Evolutionary conservation across 129 eudicot genomes (phyloP).

Genomic region (Artemisia argyi): DNA sequence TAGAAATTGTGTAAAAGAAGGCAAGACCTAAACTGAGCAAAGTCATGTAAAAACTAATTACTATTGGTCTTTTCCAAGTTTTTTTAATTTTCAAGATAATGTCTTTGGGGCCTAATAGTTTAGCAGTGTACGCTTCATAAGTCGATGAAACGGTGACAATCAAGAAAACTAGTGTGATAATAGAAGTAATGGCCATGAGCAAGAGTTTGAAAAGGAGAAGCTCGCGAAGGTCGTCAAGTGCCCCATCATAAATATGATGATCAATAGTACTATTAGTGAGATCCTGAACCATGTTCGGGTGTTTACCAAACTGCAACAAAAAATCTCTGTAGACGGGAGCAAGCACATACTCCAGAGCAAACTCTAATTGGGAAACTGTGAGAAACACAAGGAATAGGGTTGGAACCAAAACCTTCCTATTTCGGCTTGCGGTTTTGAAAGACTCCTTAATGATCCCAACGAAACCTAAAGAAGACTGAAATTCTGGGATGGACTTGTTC

Average conservation of each 20-base stretch:
- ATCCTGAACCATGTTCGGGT: slow-evolving; percentile 24
- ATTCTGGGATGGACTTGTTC: slow-evolving; percentile 7
- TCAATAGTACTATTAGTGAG: background rate
- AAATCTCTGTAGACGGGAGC: slow-evolving; percentile 5
- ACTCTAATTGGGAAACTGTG: slow-evolving; percentile 27
- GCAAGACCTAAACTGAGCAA: slow-evolving; percentile 30
- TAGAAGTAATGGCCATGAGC: slow-evolving; percentile 15
- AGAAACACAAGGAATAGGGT: slow-evolving; percentile 38
- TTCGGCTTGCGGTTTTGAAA: slow-evolving; percentile 30
- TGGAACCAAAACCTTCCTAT: slow-evolving; percentile 26
- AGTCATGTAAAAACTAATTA: slow-evolving; percentile 34
- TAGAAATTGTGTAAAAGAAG: slow-evolving; percentile 18
- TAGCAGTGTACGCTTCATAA: slow-evolving; percentile 38
- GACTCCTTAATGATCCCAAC: slow-evolving; percentile 36
- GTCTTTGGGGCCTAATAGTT: slow-evolving; percentile 36
- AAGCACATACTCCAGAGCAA: slow-evolving; percentile 7
- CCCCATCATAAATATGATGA: background rate
- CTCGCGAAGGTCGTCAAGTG: slow-evolving; percentile 14
- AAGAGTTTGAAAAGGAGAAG: slow-evolving; percentile 23
- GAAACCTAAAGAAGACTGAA: slow-evolving; percentile 36
- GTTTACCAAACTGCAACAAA: background rate
- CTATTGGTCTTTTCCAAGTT: slow-evolving; percentile 34
- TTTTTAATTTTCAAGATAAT: slow-evolving; percentile 9
- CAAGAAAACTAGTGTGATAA: slow-evolving; percentile 30
- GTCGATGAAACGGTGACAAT: slow-evolving; percentile 27